Evolutionary conservation across 306 rosid genomes (phyloP), one percentile per base, ranked within the genome.

Genomic region (Prunus dulcis): DNA sequence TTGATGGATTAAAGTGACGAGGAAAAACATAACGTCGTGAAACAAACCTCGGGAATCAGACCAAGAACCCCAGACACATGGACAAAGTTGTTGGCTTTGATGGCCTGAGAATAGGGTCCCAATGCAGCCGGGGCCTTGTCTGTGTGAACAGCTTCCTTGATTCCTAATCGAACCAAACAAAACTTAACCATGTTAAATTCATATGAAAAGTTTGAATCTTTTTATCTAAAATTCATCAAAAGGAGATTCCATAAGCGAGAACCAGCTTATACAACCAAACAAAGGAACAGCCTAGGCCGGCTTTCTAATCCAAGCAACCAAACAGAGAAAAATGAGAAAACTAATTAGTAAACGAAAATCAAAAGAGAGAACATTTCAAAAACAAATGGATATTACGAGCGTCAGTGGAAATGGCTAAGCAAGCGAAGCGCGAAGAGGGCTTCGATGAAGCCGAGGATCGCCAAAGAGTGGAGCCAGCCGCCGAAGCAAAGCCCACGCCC

Each of bases 41-140:
- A 52, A 58, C 78, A 78, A 81, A 94, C 98, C 98, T 95, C 90
- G 0, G 98, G 97, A 78, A 87, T 78, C 73, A 95, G 92, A 70
- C 98, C 98, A 49, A 95, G 93, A 60, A 86, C 89, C n/a, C 98
- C 98, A 9, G 98, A 95, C 58, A 95, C 93, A 76, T 85, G 89
- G 49, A 95, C 79, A 58, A 86, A 84, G 81, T 95, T 88, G 87
- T 88, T 88, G 81, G 96, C 88, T 83, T 92, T 90, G 83, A 90
- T 92, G 71, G 96, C 98, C 79, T 95, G 98, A 66, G 98, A 95
- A 76, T 95, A 95, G 10, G 97, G 98, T 0, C 98, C 98, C 83
- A 95, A 83, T 53, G 98, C 97, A 0, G 97, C 98, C 0, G 97
- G 98, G 53, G 98, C 98, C 83, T 89, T 90, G 63, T 95, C 97